Conservation (phyloP, 257 asterid species). For the Gentiana macrophylla region DNA sequence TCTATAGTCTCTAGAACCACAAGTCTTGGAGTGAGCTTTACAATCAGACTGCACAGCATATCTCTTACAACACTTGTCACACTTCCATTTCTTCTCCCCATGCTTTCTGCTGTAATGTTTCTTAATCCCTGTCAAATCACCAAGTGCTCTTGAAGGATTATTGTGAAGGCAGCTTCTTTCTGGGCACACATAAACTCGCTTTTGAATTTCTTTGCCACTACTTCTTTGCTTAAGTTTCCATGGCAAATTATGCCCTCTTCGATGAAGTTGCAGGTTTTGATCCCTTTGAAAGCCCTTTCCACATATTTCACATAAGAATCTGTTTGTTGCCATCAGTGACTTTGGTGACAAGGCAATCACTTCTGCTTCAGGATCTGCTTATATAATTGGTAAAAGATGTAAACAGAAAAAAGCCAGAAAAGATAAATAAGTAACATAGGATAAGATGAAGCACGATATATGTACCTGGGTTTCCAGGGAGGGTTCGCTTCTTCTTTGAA, state of each 20-base stretch:
- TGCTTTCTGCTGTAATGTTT: constrained; percentile 86
- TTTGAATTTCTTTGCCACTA: constrained; percentile 39
- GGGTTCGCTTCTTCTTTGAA: constrained; percentile 76
- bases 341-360: constrained; percentile 81
- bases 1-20: constrained; percentile 88
- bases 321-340: constrained; percentile 88
- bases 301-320: constrained; percentile 79
- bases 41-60: constrained; percentile 91
- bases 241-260: constrained; percentile 87
- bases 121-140: constrained; percentile 88
- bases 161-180: constrained; percentile 72
- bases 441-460: background rate
- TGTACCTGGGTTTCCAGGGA: constrained; percentile 87
- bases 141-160: constrained; percentile 81
- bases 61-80: constrained; percentile 75
- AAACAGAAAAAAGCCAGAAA: too few relatives aligned
- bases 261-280: constrained; percentile 79
- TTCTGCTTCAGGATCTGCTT: constrained; percentile 82
- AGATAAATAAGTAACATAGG: too few relatives aligned
- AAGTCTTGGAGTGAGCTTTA: constrained; percentile 90
- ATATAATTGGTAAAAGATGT: too few relatives aligned
- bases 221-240: constrained; percentile 90
- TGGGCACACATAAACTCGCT: constrained; percentile 88
- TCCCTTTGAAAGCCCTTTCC: constrained; percentile 96
- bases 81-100: constrained; percentile 97